These are phyloP conservation scores for Rhynchospora breviuscula DNA, from an alignment of 176 grass and related monocot genomes.

Conservation along the genomic window DNA sequence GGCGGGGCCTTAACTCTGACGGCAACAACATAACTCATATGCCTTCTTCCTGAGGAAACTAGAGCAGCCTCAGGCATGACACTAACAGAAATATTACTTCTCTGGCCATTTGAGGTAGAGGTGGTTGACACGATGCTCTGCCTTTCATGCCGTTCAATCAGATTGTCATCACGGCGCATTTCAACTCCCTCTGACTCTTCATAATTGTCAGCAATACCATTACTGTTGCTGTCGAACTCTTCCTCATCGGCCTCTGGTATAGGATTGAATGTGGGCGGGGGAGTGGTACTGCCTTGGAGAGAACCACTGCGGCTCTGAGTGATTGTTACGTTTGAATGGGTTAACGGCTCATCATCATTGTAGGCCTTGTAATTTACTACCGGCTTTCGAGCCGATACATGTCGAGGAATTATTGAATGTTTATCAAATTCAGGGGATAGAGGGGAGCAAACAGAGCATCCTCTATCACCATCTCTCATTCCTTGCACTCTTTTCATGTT, in stretches of 20 bases:
- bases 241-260: slow-evolving; percentile 76
- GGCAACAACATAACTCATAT: slow-evolving; percentile 71
- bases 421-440: slow-evolving; percentile 27
- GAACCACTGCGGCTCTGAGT: slow-evolving; percentile 16
- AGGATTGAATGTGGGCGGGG: slow-evolving; percentile 46
- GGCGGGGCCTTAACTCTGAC: slow-evolving; percentile 71
- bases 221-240: slow-evolving; percentile 15
- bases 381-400: slow-evolving; percentile 2
- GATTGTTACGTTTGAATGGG: slow-evolving; percentile 1
- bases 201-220: not conserved
- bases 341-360: slow-evolving; percentile 73
- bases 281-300: slow-evolving; percentile 8
- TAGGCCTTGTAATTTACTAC: slow-evolving; percentile 50
- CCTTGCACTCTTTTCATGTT: slow-evolving; percentile 10
- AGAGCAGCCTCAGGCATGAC: slow-evolving; percentile 55
- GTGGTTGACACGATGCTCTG: not conserved
- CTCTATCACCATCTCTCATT: not conserved
- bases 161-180: not conserved
- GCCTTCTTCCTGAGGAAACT: slow-evolving; percentile 51
- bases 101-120: slow-evolving; percentile 7
- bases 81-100: slow-evolving; percentile 32
- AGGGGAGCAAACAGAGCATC: slow-evolving; percentile 64
- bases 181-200: not conserved
- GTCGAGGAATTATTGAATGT: not conserved
- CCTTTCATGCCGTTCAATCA: not conserved